These are phyloP conservation scores for Leccinum subgranulosum DNA, from an alignment of 768 basidiomycete genomes.

Conservation along the genomic window DNA sequence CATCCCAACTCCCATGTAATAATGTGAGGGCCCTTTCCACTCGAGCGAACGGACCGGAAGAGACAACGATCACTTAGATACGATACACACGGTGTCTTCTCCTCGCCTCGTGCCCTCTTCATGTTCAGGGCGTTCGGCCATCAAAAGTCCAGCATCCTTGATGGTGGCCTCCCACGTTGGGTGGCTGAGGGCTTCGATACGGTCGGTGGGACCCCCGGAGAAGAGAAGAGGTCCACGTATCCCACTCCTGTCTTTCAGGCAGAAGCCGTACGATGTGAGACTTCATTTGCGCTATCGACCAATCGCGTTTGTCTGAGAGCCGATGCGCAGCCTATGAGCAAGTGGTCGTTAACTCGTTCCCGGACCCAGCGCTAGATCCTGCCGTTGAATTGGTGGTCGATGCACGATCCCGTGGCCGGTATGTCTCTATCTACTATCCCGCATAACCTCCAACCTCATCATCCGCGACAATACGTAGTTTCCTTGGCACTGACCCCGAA, in stretches of 20 bases:
- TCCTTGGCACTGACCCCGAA: conserved; percentile 77
- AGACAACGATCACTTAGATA: conserved; percentile 50
- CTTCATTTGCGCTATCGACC: conserved; percentile 32
- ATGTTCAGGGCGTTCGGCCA: conserved; percentile 95
- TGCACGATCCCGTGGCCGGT: conserved; percentile 84
- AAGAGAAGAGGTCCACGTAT: conserved; percentile 38
- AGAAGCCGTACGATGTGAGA: conserved; percentile 44
- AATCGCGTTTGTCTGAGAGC: conserved; percentile 22
- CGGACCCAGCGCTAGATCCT: conserved; percentile 41
- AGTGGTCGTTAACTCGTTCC: conserved; percentile 66
- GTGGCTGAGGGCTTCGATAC: conserved; percentile 59
- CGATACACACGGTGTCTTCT: conserved; percentile 89
- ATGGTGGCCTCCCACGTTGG: conserved; percentile 92
- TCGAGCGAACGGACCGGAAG: conserved; percentile 1
- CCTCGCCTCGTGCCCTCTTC: conserved; percentile 87
- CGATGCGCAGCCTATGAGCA: conserved; percentile 67
- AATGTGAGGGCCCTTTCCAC: conserved; percentile 45
- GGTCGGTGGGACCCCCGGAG: conserved; percentile 34
- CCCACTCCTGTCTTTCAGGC: conserved; percentile 50
- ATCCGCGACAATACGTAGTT: conserved; percentile 45
- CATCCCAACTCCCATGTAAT: conserved; percentile 74
- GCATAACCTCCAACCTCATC: conserved; percentile 1
- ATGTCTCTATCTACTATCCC: conserved; percentile 15
- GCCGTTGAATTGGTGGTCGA: conserved; percentile 76
- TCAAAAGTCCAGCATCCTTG: conserved; percentile 76